Evolutionary conservation across 768 basidiomycete genomes (phyloP), one percentile per base, ranked within the genome.

Genomic region (Lactarius indigo): DNA sequence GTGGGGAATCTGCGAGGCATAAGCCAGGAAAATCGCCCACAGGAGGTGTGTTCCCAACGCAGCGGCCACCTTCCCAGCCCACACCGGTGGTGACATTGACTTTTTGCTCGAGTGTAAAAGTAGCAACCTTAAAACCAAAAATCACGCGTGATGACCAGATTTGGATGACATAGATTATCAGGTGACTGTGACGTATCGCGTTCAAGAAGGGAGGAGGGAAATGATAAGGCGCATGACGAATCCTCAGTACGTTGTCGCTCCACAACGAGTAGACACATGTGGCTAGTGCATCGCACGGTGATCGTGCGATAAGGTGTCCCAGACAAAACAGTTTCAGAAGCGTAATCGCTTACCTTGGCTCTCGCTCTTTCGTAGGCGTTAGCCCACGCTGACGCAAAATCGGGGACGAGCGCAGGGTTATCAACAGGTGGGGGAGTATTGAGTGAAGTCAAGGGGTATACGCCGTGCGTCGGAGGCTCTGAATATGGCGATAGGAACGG

Each of bases 1-100:
- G 80, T 3, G 91, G 91, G 26, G 87, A 86, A 69, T 90, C 87
- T 77, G 91, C 86, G 26, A 92, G 82, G 74, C 90, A 92, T 20
- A 91, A 77, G 30, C 90, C 89, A 0, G 87, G 87, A 76, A 84
- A 91, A 47, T 76, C 64, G 15, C 74, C 80, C 17, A 89, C 79
- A 0, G 81, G 57, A 3, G 86, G 79, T 9, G 82, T 89, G 71
- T 90, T 90, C 28, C 76, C 91, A 15, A 92, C 88, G 73, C 91
- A 92, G 2, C 79, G 83, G 1, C 89, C 89, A 61, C 75, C 76
- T 73, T 71, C 71, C 87, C 87, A 88, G n/a, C 86, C 86, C 1
- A 71, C 64, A 2, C 70, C 68, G 1, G 70, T 69, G 20, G 68
- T 66, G 56, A 71, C n/a, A 42, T 69, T 71, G 15, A 71, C 70